Evolutionary conservation across 2,329 filamentous ascomycete genomes (phyloP), one percentile per base, ranked within the genome.

Genomic region (Exophiala dermatitidis): DNA sequence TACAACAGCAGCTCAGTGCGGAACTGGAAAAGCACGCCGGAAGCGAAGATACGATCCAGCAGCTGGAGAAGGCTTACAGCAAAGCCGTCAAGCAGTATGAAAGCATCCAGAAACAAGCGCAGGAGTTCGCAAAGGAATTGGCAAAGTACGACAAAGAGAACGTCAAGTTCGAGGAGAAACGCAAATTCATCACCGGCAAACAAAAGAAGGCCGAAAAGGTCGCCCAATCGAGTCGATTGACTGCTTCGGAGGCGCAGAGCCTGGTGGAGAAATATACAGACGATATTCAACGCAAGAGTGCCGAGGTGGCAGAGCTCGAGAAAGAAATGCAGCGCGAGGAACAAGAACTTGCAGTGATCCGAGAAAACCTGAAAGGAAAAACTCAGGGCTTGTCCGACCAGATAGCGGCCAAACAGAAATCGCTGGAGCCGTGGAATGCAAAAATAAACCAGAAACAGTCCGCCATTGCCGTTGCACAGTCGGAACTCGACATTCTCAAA

Each of bases 401-500:
- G 65, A 97, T 98, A 62, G 84, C 90, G 0, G 79, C 78, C 3
- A 96, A 95, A 72, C 93, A 98, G 66, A 96, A 94, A 71, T 85
- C 88, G 1, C 77, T 98, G 7, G 91, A 97, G 71, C 93, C 93
- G 0, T 98, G 93, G 93, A 90, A 86, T 62, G 90, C 90, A 61
- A 97, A 93, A 72, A 91, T 98, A 73, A 96, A 93, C 69, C 86
- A 95, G 67, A 97, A 95, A 69, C 86, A 93, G 66, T 96, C 90
- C 0, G 83, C 87, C 2, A 94, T 96, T 61, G 91, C 91, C 3
- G 90, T 98, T 7, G 90, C 93, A 1, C 88, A 95, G 68, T 95
- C 90, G 69, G 91, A 98, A 69, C 81, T 97, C 62, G 85, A 90
- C 55, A 97, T 98, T 53, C 78, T 98, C 5, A 81, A 82, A 38